Base-by-base conservation (phyloP, 805 yeast genomes). In the Sugiyamaella chiloensis region DNA sequence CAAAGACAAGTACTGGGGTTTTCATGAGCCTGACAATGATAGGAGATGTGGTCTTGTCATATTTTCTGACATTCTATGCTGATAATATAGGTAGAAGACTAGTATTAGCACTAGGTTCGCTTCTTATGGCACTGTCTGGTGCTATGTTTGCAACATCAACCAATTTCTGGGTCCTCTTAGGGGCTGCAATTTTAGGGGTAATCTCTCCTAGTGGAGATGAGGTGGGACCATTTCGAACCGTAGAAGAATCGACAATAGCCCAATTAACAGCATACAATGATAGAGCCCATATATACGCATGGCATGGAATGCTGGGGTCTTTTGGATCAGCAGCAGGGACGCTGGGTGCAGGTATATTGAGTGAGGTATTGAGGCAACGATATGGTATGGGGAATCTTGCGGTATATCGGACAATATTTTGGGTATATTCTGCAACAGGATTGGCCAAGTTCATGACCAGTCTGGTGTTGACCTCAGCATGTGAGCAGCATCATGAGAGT, bases 191-290 rank as follows among this genome's bases (percentile, higher is more conserved):
- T 2, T 49, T 86, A 24, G 96, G 96, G 1, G 96, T 88, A 14
- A 85, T 88, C 5, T 85, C 95, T 1, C 93, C 96, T 1, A 80
- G 87, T 24, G 95, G 96, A 20, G 89, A 83, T 59, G 96, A 88
- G 60, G 87, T 90, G 0, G 96, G 96, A 0, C 96, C 96, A 0
- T 88, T 88, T 64, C 83, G 85, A 60, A 79, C 93, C 0, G 80
- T 88, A 24, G 96, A 88, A 62, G 96, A 87, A 60, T 81, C 91
- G 1, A 75, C 86, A 32, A 71, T 88, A 42, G 93, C 96, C 0
- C 91, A 86, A 63, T 67, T 88, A 53, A 83, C 95, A 0, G 42
- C 48, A 1, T 37, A 41, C 16, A 54, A 52, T 1, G 48, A 54
- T 16, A 71, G 95, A 40, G 83, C 95, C 0, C 86, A 80, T 53